Percentiles rank a stretch among this genome's conserved stretches.
Evolutionary conservation across 768 basidiomycete genomes (phyloP).

Genomic region (Leccinum barrowsii): DNA sequence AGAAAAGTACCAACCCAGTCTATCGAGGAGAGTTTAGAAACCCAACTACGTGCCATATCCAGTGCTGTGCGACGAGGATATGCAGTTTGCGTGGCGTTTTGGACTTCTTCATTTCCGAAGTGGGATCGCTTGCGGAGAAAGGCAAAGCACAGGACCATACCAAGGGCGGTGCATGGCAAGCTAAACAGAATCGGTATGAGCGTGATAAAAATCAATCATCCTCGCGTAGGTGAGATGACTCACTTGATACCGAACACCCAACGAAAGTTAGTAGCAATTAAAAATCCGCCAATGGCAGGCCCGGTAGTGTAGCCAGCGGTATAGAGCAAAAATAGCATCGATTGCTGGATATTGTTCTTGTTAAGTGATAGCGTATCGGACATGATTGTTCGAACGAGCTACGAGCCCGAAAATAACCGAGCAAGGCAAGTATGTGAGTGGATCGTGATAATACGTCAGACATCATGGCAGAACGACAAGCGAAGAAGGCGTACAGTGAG

Average conservation of each 20-base stretch:
- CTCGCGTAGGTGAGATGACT: slow-evolving; percentile 4
- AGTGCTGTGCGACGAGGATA: background rate
- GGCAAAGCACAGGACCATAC: slow-evolving; percentile 38
- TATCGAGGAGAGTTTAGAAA: slow-evolving; percentile 33
- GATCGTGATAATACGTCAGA: background rate
- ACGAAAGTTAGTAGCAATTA: slow-evolving; percentile 40
- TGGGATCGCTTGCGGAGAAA: slow-evolving; percentile 34
- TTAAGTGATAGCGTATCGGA: slow-evolving; percentile 43
- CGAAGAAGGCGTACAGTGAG: slow-evolving; percentile 26
- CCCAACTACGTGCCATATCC: slow-evolving; percentile 13
- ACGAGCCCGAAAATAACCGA: background rate
- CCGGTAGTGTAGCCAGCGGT: slow-evolving; percentile 40
- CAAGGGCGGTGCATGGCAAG: slow-evolving; percentile 36
- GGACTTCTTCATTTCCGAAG: slow-evolving; percentile 12
- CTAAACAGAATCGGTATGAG: slow-evolving; percentile 21
- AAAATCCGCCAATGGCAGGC: slow-evolving; percentile 41
- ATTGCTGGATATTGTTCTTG: slow-evolving; percentile 40
- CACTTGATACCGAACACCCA: slow-evolving; percentile 59
- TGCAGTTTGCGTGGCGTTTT: background rate
- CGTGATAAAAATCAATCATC: background rate
- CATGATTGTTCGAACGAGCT: slow-evolving; percentile 42
- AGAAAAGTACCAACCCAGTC: slow-evolving; percentile 47
- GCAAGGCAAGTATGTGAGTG: background rate
- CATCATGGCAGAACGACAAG: background rate
- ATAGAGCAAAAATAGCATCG: slow-evolving; percentile 42